phyloP scores from a whole-genome alignment of 176 grass and related monocot genomes.

The Saccharum spontaneum region DNA sequence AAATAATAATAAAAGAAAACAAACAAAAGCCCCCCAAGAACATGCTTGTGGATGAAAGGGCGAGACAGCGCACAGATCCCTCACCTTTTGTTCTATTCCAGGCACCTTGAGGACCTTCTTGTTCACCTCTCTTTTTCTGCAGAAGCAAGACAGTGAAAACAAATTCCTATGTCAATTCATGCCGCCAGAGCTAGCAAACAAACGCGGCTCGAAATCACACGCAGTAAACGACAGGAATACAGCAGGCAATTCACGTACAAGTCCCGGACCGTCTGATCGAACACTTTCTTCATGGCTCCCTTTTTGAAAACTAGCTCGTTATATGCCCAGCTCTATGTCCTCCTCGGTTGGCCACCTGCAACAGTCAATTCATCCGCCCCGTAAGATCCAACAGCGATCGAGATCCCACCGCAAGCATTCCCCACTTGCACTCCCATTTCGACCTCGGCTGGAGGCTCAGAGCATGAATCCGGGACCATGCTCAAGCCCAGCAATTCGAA shows the following conservation, averaged over 20 bases:
- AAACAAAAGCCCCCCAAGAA: neutral
- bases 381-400: slow-evolving; percentile 26
- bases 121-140: slow-evolving; percentile 93
- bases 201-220: neutral
- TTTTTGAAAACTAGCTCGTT: slow-evolving; percentile 24
- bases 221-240: neutral
- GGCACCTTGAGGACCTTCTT: slow-evolving; percentile 98
- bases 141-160: neutral
- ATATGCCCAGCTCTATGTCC: slow-evolving; percentile 10
- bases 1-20: neutral
- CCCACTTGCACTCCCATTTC: too few relatives aligned
- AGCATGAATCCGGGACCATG: neutral
- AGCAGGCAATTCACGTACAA: slow-evolving; percentile 52
- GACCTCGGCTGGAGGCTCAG: neutral
- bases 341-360: slow-evolving; percentile 28
- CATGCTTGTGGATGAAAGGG: slow-evolving; percentile 1
- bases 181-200: neutral
- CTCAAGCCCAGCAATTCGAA: neutral
- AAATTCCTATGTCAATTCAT: neutral
- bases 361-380: neutral
- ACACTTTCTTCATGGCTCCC: slow-evolving; percentile 87
- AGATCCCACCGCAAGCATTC: neutral
- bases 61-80: slow-evolving; percentile 14
- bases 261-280: slow-evolving; percentile 96
- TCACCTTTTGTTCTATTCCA: slow-evolving; percentile 82